phyloP scores from a whole-genome alignment of 305 asterid species.

The Fraxinus greggii region DNA sequence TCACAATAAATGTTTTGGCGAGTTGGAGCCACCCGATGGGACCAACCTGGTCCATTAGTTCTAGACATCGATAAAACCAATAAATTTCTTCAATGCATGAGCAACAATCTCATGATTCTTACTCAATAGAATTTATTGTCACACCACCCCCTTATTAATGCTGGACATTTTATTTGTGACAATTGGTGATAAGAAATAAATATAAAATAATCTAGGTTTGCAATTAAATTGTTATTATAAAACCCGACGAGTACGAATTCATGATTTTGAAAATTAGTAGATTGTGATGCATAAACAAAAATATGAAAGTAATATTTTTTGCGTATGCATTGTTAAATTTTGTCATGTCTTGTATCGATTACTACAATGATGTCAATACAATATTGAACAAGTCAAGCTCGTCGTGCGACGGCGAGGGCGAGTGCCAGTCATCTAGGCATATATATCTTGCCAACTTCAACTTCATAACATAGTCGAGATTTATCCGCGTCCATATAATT shows the following conservation, averaged over 20 bases:
- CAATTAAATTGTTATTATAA: neutral
- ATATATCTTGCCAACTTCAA: neutral
- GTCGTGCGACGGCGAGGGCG: neutral
- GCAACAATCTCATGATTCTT: conserved; percentile 31
- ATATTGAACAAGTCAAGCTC: neutral
- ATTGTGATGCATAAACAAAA: neutral
- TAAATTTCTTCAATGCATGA: conserved; percentile 24
- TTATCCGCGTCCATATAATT: neutral
- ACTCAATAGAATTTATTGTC: conserved; percentile 20
- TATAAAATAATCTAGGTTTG: neutral
- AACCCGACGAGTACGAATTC: conserved; percentile 12
- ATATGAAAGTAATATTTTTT: neutral
- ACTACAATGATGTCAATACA: neutral
- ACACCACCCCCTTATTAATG: conserved; percentile 1
- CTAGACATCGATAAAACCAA: conserved; percentile 2
- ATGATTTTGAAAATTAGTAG: neutral
- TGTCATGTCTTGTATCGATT: neutral
- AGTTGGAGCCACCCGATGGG: conserved; percentile 21
- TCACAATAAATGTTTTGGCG: conserved; percentile 24
- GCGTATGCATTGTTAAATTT: neutral
- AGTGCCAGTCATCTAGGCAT: neutral
- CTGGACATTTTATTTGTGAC: conserved; percentile 26
- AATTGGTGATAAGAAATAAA: conserved; percentile 5
- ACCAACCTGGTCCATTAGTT: conserved; percentile 15
- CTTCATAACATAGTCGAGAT: neutral